Percentiles rank a stretch among this genome's conserved stretches.
Evolutionary conservation across 768 basidiomycete genomes (phyloP).

Genomic region (Mycena olivaceomarginata): DNA sequence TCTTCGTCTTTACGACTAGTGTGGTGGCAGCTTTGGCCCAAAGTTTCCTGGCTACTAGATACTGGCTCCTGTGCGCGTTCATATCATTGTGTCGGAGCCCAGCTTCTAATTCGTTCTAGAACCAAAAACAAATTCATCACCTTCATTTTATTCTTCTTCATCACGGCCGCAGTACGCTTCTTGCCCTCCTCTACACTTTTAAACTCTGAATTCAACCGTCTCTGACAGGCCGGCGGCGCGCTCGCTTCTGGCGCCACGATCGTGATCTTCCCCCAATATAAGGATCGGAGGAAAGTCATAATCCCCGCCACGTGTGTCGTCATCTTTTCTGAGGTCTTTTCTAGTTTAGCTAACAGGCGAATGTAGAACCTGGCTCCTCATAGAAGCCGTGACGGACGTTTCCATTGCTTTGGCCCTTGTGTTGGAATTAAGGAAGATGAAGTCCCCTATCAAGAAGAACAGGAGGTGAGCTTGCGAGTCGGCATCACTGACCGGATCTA

Average conservation of each 20-base stretch:
- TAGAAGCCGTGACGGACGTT: slow-evolving; percentile 16
- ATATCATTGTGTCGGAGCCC: background rate
- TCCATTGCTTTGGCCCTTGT: background rate
- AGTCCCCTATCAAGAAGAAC: background rate
- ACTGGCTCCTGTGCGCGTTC: background rate
- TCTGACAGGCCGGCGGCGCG: background rate
- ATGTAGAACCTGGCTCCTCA: slow-evolving; percentile 21
- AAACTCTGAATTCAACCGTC: background rate
- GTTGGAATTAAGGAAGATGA: background rate
- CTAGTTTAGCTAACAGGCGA: background rate
- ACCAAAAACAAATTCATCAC: background rate
- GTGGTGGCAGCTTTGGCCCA: slow-evolving; percentile 13
- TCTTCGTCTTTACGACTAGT: slow-evolving; percentile 23
- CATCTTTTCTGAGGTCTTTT: slow-evolving; percentile 7
- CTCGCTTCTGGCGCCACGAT: background rate
- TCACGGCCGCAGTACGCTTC: background rate
- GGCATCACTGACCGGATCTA: background rate
- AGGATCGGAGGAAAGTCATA: background rate
- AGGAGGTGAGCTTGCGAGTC: background rate
- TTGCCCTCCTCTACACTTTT: background rate
- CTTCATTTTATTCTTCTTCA: background rate
- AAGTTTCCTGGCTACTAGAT: background rate
- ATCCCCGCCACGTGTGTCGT: background rate
- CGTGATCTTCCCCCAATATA: background rate
- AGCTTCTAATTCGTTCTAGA: too few relatives aligned